Conservation (phyloP, 2,329 filamentous ascomycete species). For the Mariannaea elegans region DNA sequence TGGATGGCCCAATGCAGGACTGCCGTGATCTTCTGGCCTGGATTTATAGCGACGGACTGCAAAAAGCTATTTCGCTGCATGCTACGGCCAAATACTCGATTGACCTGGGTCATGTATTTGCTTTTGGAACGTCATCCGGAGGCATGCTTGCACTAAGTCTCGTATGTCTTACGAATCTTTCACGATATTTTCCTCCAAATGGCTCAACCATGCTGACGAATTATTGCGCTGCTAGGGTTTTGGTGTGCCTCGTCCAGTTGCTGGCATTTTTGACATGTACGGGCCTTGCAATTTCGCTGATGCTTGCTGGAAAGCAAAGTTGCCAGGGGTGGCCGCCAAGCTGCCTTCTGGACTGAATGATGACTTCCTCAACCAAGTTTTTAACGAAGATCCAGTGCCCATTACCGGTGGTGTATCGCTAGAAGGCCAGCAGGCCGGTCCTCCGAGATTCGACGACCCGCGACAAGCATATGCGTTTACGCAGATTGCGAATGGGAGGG, state of each 20-base stretch:
- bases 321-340: conserved; percentile 41
- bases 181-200: neutral
- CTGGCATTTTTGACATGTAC: conserved; percentile 53
- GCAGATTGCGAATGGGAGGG: conserved; percentile 51
- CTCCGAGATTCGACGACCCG: conserved; percentile 47
- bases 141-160: conserved; percentile 47
- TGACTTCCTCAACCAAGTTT: conserved; percentile 47
- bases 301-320: conserved; percentile 46
- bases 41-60: conserved; percentile 44
- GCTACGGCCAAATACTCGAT: conserved; percentile 19
- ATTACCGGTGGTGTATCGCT: conserved; percentile 51
- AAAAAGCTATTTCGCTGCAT: conserved; percentile 28
- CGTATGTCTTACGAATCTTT: no score
- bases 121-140: conserved; percentile 49
- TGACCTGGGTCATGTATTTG: conserved; percentile 44
- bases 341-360: conserved; percentile 37
- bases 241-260: conserved; percentile 44
- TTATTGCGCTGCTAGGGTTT: conserved; percentile 43
- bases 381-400: conserved; percentile 47
- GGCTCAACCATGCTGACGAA: neutral
- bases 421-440: conserved; percentile 48
- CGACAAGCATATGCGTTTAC: conserved; percentile 52
- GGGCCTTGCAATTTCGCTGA: conserved; percentile 51
- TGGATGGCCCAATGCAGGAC: conserved; percentile 45
- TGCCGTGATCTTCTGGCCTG: conserved; percentile 47